Evolutionary conservation across 495 filamentous ascomycete genomes (phyloP).

Genomic region (Haplographium delicatum): DNA sequence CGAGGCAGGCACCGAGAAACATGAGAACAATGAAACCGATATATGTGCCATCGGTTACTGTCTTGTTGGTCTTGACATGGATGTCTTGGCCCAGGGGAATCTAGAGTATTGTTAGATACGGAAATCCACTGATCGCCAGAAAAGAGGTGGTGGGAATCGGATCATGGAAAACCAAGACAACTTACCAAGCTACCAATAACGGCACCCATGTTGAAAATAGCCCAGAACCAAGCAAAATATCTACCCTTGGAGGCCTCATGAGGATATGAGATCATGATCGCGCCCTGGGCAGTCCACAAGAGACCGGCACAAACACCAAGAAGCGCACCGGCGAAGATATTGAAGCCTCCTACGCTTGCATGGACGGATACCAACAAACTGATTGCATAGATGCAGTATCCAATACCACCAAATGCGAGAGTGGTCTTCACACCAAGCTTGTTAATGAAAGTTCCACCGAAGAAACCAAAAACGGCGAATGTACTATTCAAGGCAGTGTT

Average conservation of each 20-base stretch:
- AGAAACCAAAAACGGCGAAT: slow-evolving; percentile 83
- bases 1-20: slow-evolving; percentile 65
- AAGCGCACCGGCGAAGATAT: slow-evolving; percentile 70
- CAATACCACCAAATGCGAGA: slow-evolving; percentile 74
- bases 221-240: slow-evolving; percentile 89
- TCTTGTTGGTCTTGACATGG: slow-evolving; percentile 47
- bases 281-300: slow-evolving; percentile 88
- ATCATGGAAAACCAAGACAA: background rate
- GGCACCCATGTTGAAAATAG: slow-evolving; percentile 90
- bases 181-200: slow-evolving; percentile 80
- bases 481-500: slow-evolving; percentile 70
- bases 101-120: slow-evolving; percentile 26
- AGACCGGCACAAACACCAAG: slow-evolving; percentile 78
- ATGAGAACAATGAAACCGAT: slow-evolving; percentile 88
- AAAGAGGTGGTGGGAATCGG: background rate
- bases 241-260: slow-evolving; percentile 75
- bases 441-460: slow-evolving; percentile 75
- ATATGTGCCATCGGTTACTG: slow-evolving; percentile 81
- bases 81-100: slow-evolving; percentile 80
- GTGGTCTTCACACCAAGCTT: slow-evolving; percentile 68
- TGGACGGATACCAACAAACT: slow-evolving; percentile 80
- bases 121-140: background rate
- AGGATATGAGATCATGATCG: slow-evolving; percentile 95
- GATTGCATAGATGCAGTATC: slow-evolving; percentile 79
- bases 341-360: slow-evolving; percentile 67